Percentiles rank a stretch among this genome's conserved stretches.
Conservation (phyloP, 1,284 basidiomycete genomes). For the Ceratobasidium sp. region DNA sequence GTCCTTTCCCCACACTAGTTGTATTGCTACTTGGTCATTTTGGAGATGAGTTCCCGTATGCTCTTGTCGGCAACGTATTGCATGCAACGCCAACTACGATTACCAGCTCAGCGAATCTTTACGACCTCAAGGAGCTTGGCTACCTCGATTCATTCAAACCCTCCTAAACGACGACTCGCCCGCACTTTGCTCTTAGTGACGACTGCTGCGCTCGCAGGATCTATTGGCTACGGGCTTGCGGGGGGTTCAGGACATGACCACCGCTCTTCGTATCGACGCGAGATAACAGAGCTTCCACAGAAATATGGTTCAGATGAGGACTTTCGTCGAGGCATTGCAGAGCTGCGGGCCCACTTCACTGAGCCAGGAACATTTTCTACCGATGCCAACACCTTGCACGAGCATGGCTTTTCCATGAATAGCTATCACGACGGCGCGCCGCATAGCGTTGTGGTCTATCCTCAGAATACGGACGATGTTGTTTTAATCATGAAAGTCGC, state of each 20-base stretch:
- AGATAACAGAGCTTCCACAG: conserved; percentile 18
- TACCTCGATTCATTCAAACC: neutral
- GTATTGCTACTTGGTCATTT: no score
- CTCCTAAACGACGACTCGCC: conserved; percentile 29
- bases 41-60: conserved; percentile 15
- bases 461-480: conserved; percentile 65
- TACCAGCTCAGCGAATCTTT: conserved; percentile 2
- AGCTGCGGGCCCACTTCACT: conserved; percentile 36
- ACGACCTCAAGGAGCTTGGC: conserved; percentile 2
- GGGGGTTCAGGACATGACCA: conserved; percentile 9
- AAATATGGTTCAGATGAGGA: conserved; percentile 41
- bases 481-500: conserved; percentile 71
- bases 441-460: conserved; percentile 56
- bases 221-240: conserved; percentile 31
- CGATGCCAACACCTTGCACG: conserved; percentile 38
- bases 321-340: conserved; percentile 40
- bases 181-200: conserved; percentile 22
- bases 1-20: conserved; percentile 10
- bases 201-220: conserved; percentile 27
- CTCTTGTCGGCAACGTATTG: neutral
- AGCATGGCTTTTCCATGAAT: conserved; percentile 41
- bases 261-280: conserved; percentile 31
- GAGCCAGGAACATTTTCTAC: conserved; percentile 35
- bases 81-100: conserved; percentile 15
- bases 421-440: conserved; percentile 49